Conservation (phyloP, 106 monocot species). For the Dioscorea dumetorum region DNA sequence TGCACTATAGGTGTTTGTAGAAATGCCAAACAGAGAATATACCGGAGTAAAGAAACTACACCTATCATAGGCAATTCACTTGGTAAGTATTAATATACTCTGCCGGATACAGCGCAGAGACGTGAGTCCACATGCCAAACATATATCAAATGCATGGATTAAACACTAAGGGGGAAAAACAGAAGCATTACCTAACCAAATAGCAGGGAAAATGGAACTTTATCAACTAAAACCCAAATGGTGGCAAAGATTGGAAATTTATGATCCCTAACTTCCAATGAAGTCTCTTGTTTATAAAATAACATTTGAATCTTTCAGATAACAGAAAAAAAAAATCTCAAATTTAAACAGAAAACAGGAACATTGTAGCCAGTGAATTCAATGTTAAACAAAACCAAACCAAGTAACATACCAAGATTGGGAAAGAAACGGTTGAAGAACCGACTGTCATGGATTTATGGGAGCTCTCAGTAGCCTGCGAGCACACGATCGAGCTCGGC, state of each 20-base stretch:
- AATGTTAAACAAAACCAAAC: neutral
- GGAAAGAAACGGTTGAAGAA: constrained; percentile 1
- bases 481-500: neutral
- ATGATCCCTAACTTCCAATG: neutral
- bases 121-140: too few species aligned
- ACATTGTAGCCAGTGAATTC: neutral
- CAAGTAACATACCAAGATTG: constrained; percentile 3
- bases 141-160: too few species aligned
- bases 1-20: too few species aligned
- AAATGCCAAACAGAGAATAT: too few species aligned
- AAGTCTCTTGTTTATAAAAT: neutral
- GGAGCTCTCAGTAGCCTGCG: neutral
- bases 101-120: too few species aligned
- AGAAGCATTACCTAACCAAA: neutral
- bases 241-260: neutral
- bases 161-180: neutral
- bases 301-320: neutral
- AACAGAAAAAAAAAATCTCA: neutral
- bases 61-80: too few species aligned
- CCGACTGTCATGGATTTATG: neutral
- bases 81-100: too few species aligned
- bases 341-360: neutral
- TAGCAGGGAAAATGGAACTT: neutral
- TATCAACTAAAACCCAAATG: neutral
- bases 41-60: too few species aligned